A percentile compares a stretch with the other conserved stretches of the same genome.
These are phyloP conservation scores for Carallia pectinifolia DNA, from an alignment of 345 rosid genomes.

Conservation along the genomic window DNA sequence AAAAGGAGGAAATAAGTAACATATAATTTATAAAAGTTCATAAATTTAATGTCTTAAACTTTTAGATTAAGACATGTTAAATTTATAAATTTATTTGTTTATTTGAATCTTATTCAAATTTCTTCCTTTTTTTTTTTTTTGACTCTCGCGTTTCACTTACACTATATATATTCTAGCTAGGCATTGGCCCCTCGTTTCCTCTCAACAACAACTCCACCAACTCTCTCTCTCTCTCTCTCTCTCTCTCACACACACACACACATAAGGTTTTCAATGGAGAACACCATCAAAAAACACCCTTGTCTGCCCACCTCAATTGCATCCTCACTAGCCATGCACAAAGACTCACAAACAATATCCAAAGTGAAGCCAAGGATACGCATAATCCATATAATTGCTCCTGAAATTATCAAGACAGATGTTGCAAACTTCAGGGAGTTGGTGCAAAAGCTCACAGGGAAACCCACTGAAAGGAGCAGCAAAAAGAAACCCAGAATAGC, in stretches of 20 bases:
- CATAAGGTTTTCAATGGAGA: slow-evolving; percentile 36
- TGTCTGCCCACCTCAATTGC: slow-evolving; percentile 16
- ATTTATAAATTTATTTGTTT: no score
- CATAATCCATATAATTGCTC: slow-evolving; percentile 84
- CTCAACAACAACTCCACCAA: slow-evolving; percentile 43
- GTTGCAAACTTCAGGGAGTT: slow-evolving; percentile 81
- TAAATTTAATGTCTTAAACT: no score
- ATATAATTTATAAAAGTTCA: no score
- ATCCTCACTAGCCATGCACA: slow-evolving; percentile 44
- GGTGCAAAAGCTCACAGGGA: slow-evolving; percentile 90
- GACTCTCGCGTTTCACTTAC: no score
- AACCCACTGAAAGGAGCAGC: slow-evolving; percentile 36
- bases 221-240: slow-evolving; percentile 19
- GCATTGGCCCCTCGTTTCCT: slow-evolving; percentile 12
- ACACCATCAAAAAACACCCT: slow-evolving; percentile 30
- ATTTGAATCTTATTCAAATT: no score
- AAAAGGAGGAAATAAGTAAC: no score
- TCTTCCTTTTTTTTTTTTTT: no score
- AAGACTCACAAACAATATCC: slow-evolving; percentile 46
- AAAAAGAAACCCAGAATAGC: neutral
- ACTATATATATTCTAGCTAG: slow-evolving; percentile 15
- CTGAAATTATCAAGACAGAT: slow-evolving; percentile 94
- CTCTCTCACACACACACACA: neutral
- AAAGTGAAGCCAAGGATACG: slow-evolving; percentile 74
- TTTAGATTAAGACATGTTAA: no score